Percentiles rank a stretch among this genome's conserved stretches.
These are phyloP conservation scores for Luvunga scandens DNA, from an alignment of 345 rosid genomes.

Conservation along the genomic window DNA sequence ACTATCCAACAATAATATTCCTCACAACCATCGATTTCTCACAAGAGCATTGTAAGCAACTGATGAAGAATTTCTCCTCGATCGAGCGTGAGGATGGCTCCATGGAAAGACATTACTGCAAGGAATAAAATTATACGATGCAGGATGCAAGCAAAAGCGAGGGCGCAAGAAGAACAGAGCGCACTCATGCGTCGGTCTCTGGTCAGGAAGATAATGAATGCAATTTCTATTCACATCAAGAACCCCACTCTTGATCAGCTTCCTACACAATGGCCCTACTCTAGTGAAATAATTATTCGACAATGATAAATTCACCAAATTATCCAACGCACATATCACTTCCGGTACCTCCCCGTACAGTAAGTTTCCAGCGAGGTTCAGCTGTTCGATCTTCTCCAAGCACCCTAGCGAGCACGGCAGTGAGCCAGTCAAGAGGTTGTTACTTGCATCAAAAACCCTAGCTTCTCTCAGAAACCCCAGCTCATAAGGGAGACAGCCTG, in stretches of 20 bases:
- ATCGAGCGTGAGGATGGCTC: background rate
- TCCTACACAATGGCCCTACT: slow-evolving; percentile 37
- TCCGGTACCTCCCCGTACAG: slow-evolving; percentile 44
- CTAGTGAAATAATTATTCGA: slow-evolving; percentile 39
- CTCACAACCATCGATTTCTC: slow-evolving; percentile 7
- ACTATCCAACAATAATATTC: background rate
- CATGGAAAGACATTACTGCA: slow-evolving; percentile 21
- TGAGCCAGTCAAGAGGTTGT: slow-evolving; percentile 40
- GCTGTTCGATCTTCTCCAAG: slow-evolving; percentile 32
- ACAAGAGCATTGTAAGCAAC: slow-evolving; percentile 25
- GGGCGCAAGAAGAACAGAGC: slow-evolving; percentile 20
- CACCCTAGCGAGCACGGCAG: slow-evolving; percentile 45
- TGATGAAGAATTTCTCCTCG: slow-evolving; percentile 15
- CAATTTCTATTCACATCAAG: slow-evolving; percentile 44
- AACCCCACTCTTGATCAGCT: slow-evolving; percentile 21
- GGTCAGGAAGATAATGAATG: slow-evolving; percentile 29
- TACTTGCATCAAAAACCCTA: slow-evolving; percentile 37
- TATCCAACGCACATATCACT: slow-evolving; percentile 28
- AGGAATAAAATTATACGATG: slow-evolving; percentile 24
- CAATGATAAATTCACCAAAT: slow-evolving; percentile 27
- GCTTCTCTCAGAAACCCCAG: slow-evolving; percentile 32
- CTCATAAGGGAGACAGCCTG: slow-evolving; percentile 45
- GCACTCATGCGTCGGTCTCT: slow-evolving; percentile 40
- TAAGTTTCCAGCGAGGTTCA: slow-evolving; percentile 38
- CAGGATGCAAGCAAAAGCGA: slow-evolving; percentile 15